Base-by-base conservation (phyloP, 1,284 basidiomycete genomes). In the Peniophora sp. region DNA sequence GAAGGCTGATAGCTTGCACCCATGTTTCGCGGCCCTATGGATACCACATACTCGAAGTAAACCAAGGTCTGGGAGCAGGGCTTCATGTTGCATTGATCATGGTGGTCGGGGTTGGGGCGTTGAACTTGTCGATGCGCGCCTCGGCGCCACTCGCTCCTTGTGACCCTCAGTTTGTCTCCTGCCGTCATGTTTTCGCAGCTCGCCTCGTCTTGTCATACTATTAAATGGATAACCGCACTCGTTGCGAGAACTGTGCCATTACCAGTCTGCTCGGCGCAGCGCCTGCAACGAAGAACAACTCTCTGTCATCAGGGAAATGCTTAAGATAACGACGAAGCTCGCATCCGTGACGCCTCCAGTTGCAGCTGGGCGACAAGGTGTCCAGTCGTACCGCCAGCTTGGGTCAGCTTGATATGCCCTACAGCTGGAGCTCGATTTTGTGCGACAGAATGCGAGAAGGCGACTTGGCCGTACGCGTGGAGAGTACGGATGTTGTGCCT, bases 331-430 rank as follows among this genome's bases (percentile, higher is more conserved):
- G 14, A 55, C 49, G 3, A 45, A 38, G 9, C 27, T 56, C 34
- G 20, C 50, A 11, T 56, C 61, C n/a, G 51, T 58, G 8, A 64
- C 59, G 57, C 55, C 58, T 22, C 8, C 8, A 20, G 38, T 8
- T 5, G 8, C n/a, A 20, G n/a, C 16, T 8, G n/a, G 19, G n/a
- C 8, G 16, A 41, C 19, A 16, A 17, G 8, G 38, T 17, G 38
- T 41, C 16, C 19, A 20, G n/a, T n/a, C 61, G 61, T 16, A 54
- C 41, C 9, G 60, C 59, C 9, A 59, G 59, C 1, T 61, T 75
- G 23, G 55, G 59, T 19, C 69, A 71, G 57, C 64, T 75, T 38
- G 73, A 73, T 1, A 65, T 77, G 35, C 76, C 75, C 58, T 77
- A 72, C 52, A 66, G 74, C 20, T 70, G 70, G 66, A 76, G 74